Base-by-base conservation (phyloP, 805 yeast genomes). In the Candida multigemmis region DNA sequence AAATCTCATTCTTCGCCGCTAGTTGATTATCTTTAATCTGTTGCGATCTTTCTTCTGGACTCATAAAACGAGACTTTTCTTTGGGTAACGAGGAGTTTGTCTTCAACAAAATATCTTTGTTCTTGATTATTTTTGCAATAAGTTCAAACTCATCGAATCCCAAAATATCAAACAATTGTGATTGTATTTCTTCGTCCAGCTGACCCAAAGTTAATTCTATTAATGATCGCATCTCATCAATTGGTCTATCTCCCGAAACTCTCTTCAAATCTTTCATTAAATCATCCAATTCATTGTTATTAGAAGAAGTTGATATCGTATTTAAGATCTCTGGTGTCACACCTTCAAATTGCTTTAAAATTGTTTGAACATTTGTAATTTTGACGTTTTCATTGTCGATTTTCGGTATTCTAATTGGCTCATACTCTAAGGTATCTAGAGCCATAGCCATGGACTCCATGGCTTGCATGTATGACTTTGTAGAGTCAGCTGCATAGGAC, bases 61-160 rank as follows among this genome's bases (percentile, higher is more conserved):
- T 57, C 46, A 77, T 41, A 23, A 72, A 53, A 31, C 39, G 31
- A 10, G 35, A 28, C 6, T 26, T 33, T 1, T 32, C 35, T 21
- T 28, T 25, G 9, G 27, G 20, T 14, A 26, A 15, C 7, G 19
- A 6, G 11, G 16, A 14, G 6, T 17, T 29, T 10, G 16, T 29
- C 12, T 37, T 41, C 13, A 28, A 5, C 7, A 44, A 25, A 10
- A 41, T 44, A 0, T 41, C 41, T 39, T 63, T 68, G 26, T 70
- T 53, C 27, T 67, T 68, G 4, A 84, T 48, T 8, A 85, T 53
- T 23, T 63, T 68, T 1, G 85, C 66, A 7, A 87, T 81, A 26
- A 87, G 52, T 28, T 85, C 96, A 34, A 91, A 68, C 44, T 84
- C 81, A 14, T 85, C 95, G 40, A 75, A 80, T 0, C 98, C 98